Base-by-base conservation (phyloP, 202 grass and related monocot species). In the Alloteropsis angusta region DNA sequence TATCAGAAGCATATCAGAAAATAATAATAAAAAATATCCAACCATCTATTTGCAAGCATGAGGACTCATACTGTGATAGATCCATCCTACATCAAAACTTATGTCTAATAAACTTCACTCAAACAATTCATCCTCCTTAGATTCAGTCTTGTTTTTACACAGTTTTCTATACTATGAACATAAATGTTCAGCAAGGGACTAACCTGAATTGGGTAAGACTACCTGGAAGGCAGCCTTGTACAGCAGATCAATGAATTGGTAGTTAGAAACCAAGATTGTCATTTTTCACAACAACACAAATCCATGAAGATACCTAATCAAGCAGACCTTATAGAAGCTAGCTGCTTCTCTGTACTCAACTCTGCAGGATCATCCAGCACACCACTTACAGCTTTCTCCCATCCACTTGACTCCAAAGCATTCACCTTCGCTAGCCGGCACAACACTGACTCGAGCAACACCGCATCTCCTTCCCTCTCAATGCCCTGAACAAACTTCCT, bases 401-500 rank as follows among this genome's bases (percentile, higher is more conserved):
- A 93, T 41, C 46, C 85, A 65, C 8, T 86, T 53, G 58, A 52
- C 16, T 88, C 87, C 58, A 90, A 23, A 79, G 50, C 67, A 5
- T 84, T 85, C 53, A 86, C 64, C 62, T 86, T 88, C 10, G 74
- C 79, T 49, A 90, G 60, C 23, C 79, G 57, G 25, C 73, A 76
- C 69, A 93, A 68, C 37, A 80, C 30, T 0, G 87, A 82, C 47
- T 85, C 82, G 6, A 90, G 61, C 36, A 65, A 76, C 14, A 9
- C 54, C 11, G 17, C 52, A 84, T 74, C 39, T 18, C 78, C 84
- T 83, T 59, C 76, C 67, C 7, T 79, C 35, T 83, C 56, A 71
- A 93, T 70, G 59, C 85, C 83, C 77, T 80, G 50, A 58, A 93
- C 12, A 35, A 93, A 88, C 48, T 84, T 90, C 38, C 37, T 79